These are phyloP conservation scores for Colletotrichum sp. DNA, from an alignment of 2,329 filamentous ascomycete species.

Conservation along the genomic window DNA sequence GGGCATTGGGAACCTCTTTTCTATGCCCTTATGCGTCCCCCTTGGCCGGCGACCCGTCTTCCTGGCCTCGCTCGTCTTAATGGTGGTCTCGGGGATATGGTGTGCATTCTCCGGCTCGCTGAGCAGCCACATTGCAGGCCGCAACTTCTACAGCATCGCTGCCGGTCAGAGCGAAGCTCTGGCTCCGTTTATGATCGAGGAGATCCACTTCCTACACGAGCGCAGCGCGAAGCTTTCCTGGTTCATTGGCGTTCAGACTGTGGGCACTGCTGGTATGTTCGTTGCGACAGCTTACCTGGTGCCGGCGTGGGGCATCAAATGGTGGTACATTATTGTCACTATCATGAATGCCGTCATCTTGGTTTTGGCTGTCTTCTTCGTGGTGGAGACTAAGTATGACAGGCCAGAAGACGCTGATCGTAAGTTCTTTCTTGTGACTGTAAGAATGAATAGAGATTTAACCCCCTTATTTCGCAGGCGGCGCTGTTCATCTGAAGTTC, in stretches of 20 bases:
- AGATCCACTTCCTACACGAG: constrained; percentile 28
- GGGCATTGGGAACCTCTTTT: constrained; percentile 32
- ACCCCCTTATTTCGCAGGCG: neutral
- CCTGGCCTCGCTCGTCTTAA: constrained; percentile 29
- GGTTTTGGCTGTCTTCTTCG: constrained; percentile 19
- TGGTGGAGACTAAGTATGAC: constrained; percentile 23
- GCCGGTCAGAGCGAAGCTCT: constrained; percentile 36
- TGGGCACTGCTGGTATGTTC: constrained; percentile 21
- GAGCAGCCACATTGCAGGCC: constrained; percentile 24
- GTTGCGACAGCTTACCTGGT: constrained; percentile 25
- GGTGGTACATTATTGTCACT: constrained; percentile 28
- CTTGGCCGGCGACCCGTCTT: constrained; percentile 36
- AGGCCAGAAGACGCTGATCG: constrained; percentile 7
- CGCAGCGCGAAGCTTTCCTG: constrained; percentile 18
- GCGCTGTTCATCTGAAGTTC: neutral
- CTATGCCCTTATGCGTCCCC: constrained; percentile 35
- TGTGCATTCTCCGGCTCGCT: neutral
- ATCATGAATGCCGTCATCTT: constrained; percentile 21
- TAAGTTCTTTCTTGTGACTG: neutral
- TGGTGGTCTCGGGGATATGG: constrained; percentile 27
- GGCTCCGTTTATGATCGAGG: constrained; percentile 26
- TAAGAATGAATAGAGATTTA: neutral
- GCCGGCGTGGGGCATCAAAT: constrained; percentile 14
- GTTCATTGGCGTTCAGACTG: constrained; percentile 23
- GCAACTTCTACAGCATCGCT: constrained; percentile 33